These are phyloP conservation scores for Exophiala xenobiotica DNA, from an alignment of 2,329 filamentous ascomycete species.

Conservation along the genomic window DNA sequence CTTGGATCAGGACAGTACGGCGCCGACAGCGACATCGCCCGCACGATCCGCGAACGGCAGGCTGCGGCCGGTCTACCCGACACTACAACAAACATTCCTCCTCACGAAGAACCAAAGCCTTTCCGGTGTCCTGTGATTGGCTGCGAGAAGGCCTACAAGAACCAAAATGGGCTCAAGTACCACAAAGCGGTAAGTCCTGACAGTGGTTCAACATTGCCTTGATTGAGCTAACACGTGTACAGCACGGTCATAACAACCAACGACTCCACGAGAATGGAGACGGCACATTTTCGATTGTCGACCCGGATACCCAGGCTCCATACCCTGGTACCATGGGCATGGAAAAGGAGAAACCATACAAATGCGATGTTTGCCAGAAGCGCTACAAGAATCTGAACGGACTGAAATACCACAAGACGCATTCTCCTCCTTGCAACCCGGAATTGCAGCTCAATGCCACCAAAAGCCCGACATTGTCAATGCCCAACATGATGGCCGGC, in stretches of 20 bases:
- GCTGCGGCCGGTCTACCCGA: constrained; percentile 57
- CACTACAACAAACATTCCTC: constrained; percentile 45
- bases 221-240: constrained; percentile 30
- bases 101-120: constrained; percentile 90
- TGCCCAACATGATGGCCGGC: constrained; percentile 31
- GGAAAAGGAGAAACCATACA: constrained; percentile 99
- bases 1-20: constrained; percentile 74
- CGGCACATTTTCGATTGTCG: constrained; percentile 96
- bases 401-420: constrained; percentile 87
- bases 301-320: constrained; percentile 88
- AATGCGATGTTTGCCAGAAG: constrained; percentile 95
- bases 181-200: constrained; percentile 62
- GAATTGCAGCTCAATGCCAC: constrained; percentile 64
- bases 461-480: constrained; percentile 20
- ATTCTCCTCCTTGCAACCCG: constrained; percentile 86
- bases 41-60: constrained; percentile 64
- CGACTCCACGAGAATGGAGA: constrained; percentile 95
- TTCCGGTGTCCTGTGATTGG: constrained; percentile 98
- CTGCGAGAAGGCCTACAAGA: constrained; percentile 97
- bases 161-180: constrained; percentile 97
- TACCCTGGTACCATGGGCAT: constrained; percentile 98
- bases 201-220: constrained; percentile 16
- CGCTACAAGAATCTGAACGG: constrained; percentile 99
- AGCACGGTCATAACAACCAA: constrained; percentile 94
- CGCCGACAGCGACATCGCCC: constrained; percentile 72